These are phyloP conservation scores for Quercus tomentella DNA, from an alignment of 331 rosid species.

Conservation along the genomic window DNA sequence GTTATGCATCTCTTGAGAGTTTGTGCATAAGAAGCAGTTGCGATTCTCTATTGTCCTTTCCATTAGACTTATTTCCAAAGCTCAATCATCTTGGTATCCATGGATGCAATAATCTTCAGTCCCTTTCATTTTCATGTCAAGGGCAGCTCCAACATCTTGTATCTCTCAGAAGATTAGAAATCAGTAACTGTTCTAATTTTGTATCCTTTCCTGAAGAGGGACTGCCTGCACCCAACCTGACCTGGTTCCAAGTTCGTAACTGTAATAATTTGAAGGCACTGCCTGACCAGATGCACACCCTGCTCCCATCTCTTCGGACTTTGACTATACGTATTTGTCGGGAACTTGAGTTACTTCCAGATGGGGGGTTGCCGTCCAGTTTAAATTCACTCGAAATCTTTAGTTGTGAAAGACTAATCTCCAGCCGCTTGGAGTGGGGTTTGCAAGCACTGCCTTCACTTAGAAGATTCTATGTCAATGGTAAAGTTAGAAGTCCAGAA, in stretches of 20 bases:
- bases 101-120: slow-evolving; percentile 12
- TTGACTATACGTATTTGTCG: slow-evolving; percentile 5
- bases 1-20: too few relatives aligned
- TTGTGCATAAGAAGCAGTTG: too few relatives aligned
- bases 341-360: slow-evolving; percentile 4
- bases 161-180: background rate
- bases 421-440: background rate
- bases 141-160: background rate
- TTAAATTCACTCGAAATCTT: background rate
- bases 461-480: too few relatives aligned
- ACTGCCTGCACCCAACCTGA: slow-evolving; percentile 13
- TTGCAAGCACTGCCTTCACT: slow-evolving; percentile 3
- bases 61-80: background rate
- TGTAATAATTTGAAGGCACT: slow-evolving; percentile 1
- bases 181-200: slow-evolving; percentile 10
- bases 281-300: slow-evolving; percentile 1
- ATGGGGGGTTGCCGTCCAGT: slow-evolving; percentile 9
- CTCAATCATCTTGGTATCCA: slow-evolving; percentile 1
- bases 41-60: too few relatives aligned
- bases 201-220: slow-evolving; percentile 6
- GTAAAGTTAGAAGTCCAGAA: too few relatives aligned
- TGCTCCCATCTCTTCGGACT: slow-evolving; percentile 8
- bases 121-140: background rate
- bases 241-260: background rate
- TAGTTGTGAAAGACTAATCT: background rate